Evolutionary conservation across 2,329 filamentous ascomycete genomes (phyloP).

Genomic region (Ophiostoma triangulosporum): DNA sequence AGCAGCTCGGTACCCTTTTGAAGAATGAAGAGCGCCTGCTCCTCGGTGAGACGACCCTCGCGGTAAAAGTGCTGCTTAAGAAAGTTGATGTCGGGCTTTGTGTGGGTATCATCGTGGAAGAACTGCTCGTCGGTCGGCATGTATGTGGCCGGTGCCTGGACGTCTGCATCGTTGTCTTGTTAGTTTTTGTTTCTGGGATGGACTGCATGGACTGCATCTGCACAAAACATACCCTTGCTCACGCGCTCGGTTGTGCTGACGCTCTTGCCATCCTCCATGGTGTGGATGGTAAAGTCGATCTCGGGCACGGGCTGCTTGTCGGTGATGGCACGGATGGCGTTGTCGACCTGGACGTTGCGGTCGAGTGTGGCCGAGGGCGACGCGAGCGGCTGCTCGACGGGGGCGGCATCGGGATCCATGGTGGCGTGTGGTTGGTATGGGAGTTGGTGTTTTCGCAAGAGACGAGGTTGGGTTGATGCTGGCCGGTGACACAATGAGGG

Average conservation of each 20-base stretch:
- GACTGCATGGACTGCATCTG: not conserved
- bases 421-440: conserved; percentile 17
- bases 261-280: conserved; percentile 92
- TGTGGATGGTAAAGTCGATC: conserved; percentile 97
- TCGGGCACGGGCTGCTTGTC: conserved; percentile 93
- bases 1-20: conserved; percentile 76
- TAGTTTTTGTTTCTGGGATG: not conserved
- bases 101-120: conserved; percentile 70
- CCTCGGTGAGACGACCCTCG: conserved; percentile 90
- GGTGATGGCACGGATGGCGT: conserved; percentile 79
- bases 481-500: not conserved
- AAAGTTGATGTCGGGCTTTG: conserved; percentile 85
- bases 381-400: conserved; percentile 20
- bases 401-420: conserved; percentile 36
- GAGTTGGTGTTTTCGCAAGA: not conserved
- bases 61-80: conserved; percentile 98
- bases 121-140: conserved; percentile 91
- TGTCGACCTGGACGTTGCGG: conserved; percentile 59
- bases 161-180: conserved; percentile 48
- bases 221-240: conserved; percentile 69
- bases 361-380: conserved; percentile 17
- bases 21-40: conserved; percentile 94
- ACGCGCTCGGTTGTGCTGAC: conserved; percentile 93
- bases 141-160: conserved; percentile 90
- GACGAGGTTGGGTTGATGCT: not conserved